Conservation (phyloP, 1,284 basidiomycete species). For the Tilletia setariae region DNA sequence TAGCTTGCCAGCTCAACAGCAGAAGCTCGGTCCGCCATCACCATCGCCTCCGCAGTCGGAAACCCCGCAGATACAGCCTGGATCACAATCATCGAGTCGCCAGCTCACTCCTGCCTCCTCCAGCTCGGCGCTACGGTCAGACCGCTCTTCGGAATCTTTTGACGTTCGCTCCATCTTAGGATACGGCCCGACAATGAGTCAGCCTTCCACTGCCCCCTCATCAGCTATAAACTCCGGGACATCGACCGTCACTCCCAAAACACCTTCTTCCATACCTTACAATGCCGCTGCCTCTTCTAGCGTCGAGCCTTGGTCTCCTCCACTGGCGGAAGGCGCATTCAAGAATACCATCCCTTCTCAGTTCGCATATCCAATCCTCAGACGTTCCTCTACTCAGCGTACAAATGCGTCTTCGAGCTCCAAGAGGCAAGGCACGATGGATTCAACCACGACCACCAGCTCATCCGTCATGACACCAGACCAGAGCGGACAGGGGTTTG, state of each 20-base stretch:
- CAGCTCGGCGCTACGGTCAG: constrained; percentile 2
- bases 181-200: neutral
- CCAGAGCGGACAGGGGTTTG: constrained; percentile 8
- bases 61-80: no score
- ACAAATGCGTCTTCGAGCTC: neutral
- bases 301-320: neutral
- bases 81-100: neutral
- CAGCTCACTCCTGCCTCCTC: constrained; percentile 1
- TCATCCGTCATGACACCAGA: constrained; percentile 10
- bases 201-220: constrained; percentile 1
- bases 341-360: neutral
- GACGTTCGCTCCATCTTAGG: constrained; percentile 25
- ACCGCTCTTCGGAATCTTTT: constrained; percentile 18
- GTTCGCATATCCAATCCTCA: constrained; percentile 10
- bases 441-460: neutral
- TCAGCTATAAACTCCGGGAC: constrained; percentile 4
- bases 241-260: neutral
- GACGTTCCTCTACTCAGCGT: constrained; percentile 6
- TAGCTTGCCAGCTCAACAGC: neutral
- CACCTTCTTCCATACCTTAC: neutral
- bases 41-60: neutral
- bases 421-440: neutral
- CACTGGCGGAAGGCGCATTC: neutral
- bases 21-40: constrained; percentile 12
- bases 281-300: neutral